Conservation (phyloP, 805 yeast genomes). For the Wickerhamomyces bovis region DNA sequence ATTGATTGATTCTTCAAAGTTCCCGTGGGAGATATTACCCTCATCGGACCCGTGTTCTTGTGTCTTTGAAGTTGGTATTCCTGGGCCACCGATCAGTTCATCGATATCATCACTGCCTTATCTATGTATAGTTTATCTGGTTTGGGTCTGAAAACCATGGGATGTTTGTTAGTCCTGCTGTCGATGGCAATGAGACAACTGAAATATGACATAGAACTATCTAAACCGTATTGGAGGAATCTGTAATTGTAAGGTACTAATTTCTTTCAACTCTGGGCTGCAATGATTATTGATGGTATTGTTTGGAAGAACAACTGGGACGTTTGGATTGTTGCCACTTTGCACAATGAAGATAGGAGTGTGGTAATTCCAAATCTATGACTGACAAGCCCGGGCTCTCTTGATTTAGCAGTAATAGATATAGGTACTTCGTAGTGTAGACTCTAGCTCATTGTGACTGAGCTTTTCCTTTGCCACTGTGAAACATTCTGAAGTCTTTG, state of each 20-base stretch:
- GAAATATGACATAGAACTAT: constrained; percentile 41
- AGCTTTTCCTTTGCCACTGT: constrained; percentile 56
- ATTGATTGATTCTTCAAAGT: constrained; percentile 1
- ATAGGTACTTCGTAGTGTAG: too few species aligned
- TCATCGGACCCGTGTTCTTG: constrained; percentile 53
- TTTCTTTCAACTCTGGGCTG: constrained; percentile 59
- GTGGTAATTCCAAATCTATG: too few species aligned
- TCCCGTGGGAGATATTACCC: constrained; percentile 27
- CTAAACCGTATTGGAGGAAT: constrained; percentile 35
- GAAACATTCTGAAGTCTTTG: constrained; percentile 56
- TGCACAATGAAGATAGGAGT: constrained; percentile 47
- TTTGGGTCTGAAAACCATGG: constrained; percentile 28
- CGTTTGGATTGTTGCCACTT: constrained; percentile 17
- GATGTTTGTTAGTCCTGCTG: constrained; percentile 44
- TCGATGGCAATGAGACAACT: constrained; percentile 58
- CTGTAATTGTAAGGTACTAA: constrained; percentile 40
- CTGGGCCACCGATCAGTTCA: constrained; percentile 64
- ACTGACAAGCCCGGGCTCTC: too few species aligned
- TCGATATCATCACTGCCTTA: constrained; percentile 60
- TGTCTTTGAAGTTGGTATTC: constrained; percentile 54
- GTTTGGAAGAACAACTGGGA: constrained; percentile 39
- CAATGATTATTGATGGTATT: constrained; percentile 43
- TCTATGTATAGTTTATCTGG: constrained; percentile 66
- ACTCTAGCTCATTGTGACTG: constrained; percentile 52
- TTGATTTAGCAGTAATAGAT: too few species aligned